phyloP scores from a whole-genome alignment of 2,329 filamentous ascomycete genomes.

The Neopestalotiopsis rosae region DNA sequence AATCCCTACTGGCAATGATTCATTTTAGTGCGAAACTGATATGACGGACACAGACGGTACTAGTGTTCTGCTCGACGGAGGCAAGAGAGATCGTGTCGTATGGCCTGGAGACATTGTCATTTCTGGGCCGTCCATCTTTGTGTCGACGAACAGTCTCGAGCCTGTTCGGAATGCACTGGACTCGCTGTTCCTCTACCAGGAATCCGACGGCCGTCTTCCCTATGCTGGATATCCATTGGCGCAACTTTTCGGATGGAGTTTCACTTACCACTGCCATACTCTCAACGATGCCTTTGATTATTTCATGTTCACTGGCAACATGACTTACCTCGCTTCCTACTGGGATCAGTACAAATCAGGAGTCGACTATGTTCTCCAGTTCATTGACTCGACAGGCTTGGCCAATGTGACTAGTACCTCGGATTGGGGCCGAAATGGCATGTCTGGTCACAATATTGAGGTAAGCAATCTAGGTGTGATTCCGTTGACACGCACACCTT shows the following conservation, averaged over 20 bases:
- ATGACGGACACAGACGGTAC: not conserved
- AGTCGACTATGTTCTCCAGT: conserved; percentile 39
- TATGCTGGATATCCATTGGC: not conserved
- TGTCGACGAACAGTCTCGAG: conserved; percentile 51
- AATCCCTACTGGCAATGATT: not conserved
- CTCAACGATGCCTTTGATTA: conserved; percentile 65
- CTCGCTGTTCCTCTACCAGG: conserved; percentile 39
- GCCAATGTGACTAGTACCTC: conserved; percentile 53
- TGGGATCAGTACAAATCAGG: conserved; percentile 55
- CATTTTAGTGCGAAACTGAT: no score
- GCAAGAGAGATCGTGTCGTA: conserved; percentile 59
- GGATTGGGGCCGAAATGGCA: conserved; percentile 46
- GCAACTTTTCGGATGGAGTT: not conserved
- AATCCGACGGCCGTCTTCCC: not conserved
- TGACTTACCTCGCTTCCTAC: conserved; percentile 48
- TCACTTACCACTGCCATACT: conserved; percentile 34
- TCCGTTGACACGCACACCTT: not conserved
- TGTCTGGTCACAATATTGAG: conserved; percentile 48
- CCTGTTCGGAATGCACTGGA: conserved; percentile 46
- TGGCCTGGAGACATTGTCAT: conserved; percentile 65
- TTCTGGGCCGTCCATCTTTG: conserved; percentile 52
- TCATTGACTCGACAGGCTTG: conserved; percentile 39
- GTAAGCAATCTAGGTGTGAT: conserved; percentile 42
- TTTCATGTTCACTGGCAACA: conserved; percentile 58
- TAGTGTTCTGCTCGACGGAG: conserved; percentile 47